A percentile compares a stretch with the other conserved stretches of the same genome.
Conservation (phyloP, 169 alveolate genomes). For the Plasmodium sp. region DNA sequence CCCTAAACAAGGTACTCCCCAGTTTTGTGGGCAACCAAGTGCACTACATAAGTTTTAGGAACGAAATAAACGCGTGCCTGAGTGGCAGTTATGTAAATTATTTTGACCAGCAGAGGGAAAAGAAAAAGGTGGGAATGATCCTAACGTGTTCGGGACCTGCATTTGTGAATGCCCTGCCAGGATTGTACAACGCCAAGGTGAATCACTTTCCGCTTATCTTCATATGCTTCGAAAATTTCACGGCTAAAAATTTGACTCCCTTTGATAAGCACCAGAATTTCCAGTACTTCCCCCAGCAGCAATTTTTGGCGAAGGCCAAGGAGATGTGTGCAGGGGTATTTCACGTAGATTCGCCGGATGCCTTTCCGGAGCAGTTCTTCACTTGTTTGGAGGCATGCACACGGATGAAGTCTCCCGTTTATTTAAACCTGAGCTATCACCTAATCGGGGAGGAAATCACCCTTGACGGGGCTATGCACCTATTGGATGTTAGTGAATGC, state of each 20-base stretch:
- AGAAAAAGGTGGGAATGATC: slow-evolving; percentile 55
- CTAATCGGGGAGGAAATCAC: slow-evolving; percentile 6
- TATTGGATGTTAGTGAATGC: not conserved
- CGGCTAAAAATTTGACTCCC: not conserved
- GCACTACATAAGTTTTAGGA: slow-evolving; percentile 65
- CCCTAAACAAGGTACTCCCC: slow-evolving; percentile 22
- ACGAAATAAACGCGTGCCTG: slow-evolving; percentile 66
- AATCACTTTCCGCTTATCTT: slow-evolving; percentile 52
- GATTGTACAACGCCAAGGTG: slow-evolving; percentile 50
- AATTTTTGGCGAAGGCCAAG: slow-evolving; percentile 35
- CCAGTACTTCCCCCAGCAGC: slow-evolving; percentile 55
- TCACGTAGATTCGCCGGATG: slow-evolving; percentile 39
- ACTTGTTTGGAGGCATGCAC: not conserved
- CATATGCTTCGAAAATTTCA: slow-evolving; percentile 54
- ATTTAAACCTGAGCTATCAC: slow-evolving; percentile 48
- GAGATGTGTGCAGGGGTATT: slow-evolving; percentile 36
- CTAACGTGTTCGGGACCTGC: slow-evolving; percentile 71
- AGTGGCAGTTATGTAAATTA: slow-evolving; percentile 59
- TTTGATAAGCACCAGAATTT: slow-evolving; percentile 56
- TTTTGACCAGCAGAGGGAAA: slow-evolving; percentile 8
- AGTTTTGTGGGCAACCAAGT: slow-evolving; percentile 43
- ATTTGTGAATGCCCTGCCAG: slow-evolving; percentile 65
- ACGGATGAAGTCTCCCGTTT: slow-evolving; percentile 20
- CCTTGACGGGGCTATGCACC: slow-evolving; percentile 19
- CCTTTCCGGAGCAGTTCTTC: slow-evolving; percentile 7